Conservation (phyloP, 1,284 basidiomycete species). For the Irpex sp. region DNA sequence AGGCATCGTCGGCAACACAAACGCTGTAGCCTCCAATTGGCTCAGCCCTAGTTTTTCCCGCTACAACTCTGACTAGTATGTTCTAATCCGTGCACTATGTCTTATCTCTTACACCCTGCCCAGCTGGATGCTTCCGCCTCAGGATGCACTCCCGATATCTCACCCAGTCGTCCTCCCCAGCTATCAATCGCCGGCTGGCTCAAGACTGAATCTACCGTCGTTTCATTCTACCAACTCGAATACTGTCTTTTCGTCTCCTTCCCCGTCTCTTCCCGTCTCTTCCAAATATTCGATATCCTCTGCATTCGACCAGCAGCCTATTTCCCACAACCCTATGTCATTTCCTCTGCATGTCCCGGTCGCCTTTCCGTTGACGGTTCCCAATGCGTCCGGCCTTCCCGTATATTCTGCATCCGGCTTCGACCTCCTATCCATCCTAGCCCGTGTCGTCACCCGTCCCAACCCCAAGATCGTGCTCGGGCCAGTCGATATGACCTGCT, state of each 20-base stretch:
- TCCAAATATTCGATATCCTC: neutral
- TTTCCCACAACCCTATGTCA: neutral
- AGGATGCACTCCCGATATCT: neutral
- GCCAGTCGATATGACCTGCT: conserved; percentile 87
- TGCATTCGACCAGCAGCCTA: neutral
- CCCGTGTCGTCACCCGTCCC: conserved; percentile 69
- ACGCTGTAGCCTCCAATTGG: conserved; percentile 39
- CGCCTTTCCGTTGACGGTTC: conserved; percentile 6
- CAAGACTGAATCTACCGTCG: neutral
- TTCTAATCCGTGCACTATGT: conserved; percentile 7
- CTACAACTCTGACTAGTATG: conserved; percentile 17
- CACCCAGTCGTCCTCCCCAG: neutral
- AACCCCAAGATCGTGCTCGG: conserved; percentile 78
- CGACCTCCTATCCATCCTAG: conserved; percentile 80
- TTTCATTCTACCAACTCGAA: neutral
- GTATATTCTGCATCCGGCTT: conserved; percentile 88
- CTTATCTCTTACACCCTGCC: neutral
- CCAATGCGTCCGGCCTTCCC: conserved; percentile 32
- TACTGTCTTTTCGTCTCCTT: neutral
- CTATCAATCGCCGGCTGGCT: neutral
- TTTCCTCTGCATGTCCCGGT: neutral
- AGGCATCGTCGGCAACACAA: conserved; percentile 33
- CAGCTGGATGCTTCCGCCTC: conserved; percentile 7
- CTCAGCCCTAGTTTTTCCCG: conserved; percentile 41
- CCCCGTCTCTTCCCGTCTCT: neutral